Evolutionary conservation across 805 yeast species (phyloP).

Genomic region (Maudiozyma bulderi): DNA sequence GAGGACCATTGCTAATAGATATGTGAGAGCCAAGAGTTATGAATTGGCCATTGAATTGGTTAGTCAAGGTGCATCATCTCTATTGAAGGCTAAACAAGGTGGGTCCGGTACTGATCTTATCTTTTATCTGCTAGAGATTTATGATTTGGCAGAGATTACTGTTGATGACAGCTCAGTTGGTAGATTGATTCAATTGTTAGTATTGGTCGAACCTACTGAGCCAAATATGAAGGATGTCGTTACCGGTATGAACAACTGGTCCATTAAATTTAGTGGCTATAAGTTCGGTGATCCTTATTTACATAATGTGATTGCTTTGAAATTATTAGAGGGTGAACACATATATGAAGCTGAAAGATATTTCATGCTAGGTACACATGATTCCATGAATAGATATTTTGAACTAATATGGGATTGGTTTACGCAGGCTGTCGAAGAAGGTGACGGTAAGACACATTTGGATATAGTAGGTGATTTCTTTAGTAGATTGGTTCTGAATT

Average conservation of each 20-base stretch:
- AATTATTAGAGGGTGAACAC: slow-evolving; percentile 44
- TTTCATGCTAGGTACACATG: slow-evolving; percentile 55
- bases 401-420: slow-evolving; percentile 40
- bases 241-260: slow-evolving; percentile 60
- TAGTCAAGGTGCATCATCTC: slow-evolving; percentile 57
- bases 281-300: slow-evolving; percentile 68
- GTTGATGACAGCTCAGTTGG: slow-evolving; percentile 38
- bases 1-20: slow-evolving; percentile 80
- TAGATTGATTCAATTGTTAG: slow-evolving; percentile 39
- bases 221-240: slow-evolving; percentile 58
- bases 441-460: slow-evolving; percentile 14
- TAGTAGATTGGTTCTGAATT: slow-evolving; percentile 64
- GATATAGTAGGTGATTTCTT: slow-evolving; percentile 26
- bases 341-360: slow-evolving; percentile 66
- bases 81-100: slow-evolving; percentile 59
- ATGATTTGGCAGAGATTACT: slow-evolving; percentile 39
- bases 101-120: slow-evolving; percentile 78
- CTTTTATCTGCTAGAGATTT: slow-evolving; percentile 61
- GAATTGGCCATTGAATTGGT: slow-evolving; percentile 65
- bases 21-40: slow-evolving; percentile 58
- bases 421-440: slow-evolving; percentile 14
- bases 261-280: slow-evolving; percentile 38
- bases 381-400: slow-evolving; percentile 40
- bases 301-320: slow-evolving; percentile 63
- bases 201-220: slow-evolving; percentile 38